Percentiles rank a stretch among this genome's conserved stretches.
These are phyloP conservation scores for Penicillium olsonii DNA, from an alignment of 2,329 filamentous ascomycete genomes.

Conservation along the genomic window DNA sequence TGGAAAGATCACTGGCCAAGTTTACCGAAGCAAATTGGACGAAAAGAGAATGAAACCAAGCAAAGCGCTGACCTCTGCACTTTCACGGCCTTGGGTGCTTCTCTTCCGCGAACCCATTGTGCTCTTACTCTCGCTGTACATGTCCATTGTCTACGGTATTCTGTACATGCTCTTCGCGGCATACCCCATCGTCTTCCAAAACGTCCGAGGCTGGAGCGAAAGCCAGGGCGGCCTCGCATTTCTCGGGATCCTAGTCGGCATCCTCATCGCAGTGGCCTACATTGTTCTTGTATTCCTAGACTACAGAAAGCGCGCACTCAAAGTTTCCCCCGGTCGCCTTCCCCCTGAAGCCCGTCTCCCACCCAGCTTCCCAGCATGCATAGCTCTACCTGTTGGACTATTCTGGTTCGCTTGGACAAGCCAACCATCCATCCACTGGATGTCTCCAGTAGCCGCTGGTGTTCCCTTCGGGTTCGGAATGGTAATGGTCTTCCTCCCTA, in stretches of 20 bases:
- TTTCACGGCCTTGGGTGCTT: constrained; percentile 67
- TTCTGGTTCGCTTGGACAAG: constrained; percentile 73
- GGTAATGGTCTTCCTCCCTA: constrained; percentile 35
- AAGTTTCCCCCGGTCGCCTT: constrained; percentile 48
- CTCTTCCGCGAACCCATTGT: constrained; percentile 72
- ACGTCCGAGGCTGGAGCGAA: constrained; percentile 58
- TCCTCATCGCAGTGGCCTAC: constrained; percentile 60
- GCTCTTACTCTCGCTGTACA: constrained; percentile 64
- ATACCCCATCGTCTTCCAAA: constrained; percentile 67
- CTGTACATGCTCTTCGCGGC: constrained; percentile 61
- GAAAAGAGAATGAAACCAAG: constrained; percentile 28
- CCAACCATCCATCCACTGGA: constrained; percentile 57
- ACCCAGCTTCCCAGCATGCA: constrained; percentile 61
- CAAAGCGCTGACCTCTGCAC: constrained; percentile 45
- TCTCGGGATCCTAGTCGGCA: constrained; percentile 68
- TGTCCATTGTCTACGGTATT: constrained; percentile 45
- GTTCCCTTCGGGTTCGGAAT: constrained; percentile 60
- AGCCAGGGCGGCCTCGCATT: constrained; percentile 66
- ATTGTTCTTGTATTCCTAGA: constrained; percentile 57
- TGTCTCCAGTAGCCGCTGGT: constrained; percentile 50
- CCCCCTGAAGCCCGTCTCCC: constrained; percentile 69
- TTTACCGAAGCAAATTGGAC: constrained; percentile 29
- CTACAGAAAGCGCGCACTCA: constrained; percentile 49
- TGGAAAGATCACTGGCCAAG: constrained; percentile 52
- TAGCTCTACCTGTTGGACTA: constrained; percentile 64